These are phyloP conservation scores for Beta macrorhiza DNA, from an alignment of 179 eudicot genomes.

Conservation along the genomic window DNA sequence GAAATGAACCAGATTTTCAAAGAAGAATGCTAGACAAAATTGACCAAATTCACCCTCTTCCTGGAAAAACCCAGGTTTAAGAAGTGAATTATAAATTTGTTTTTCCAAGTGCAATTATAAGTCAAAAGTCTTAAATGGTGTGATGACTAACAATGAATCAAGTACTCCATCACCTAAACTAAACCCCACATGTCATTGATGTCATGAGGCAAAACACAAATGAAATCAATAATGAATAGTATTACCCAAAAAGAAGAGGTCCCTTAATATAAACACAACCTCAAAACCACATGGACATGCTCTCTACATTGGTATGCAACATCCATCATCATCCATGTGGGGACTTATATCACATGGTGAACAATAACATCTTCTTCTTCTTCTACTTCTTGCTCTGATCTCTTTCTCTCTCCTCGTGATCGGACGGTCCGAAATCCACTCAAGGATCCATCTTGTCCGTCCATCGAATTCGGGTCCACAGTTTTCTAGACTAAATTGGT, in stretches of 20 bases:
- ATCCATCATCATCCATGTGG: slow-evolving; percentile 40
- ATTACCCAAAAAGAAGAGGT: slow-evolving; percentile 26
- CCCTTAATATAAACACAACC: slow-evolving; percentile 36
- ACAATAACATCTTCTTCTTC: not conserved
- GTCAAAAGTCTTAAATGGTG: slow-evolving; percentile 37
- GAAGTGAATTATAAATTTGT: not conserved
- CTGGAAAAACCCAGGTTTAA: not conserved
- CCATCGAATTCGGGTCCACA: slow-evolving; percentile 33
- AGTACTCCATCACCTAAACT: slow-evolving; percentile 14
- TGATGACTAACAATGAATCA: slow-evolving; percentile 26
- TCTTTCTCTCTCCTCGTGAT: slow-evolving; percentile 26
- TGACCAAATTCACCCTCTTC: slow-evolving; percentile 9
- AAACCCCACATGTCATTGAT: slow-evolving; percentile 40
- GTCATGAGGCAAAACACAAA: slow-evolving; percentile 22
- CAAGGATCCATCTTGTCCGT: slow-evolving; percentile 37
- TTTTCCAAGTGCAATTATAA: slow-evolving; percentile 31
- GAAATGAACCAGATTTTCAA: slow-evolving; percentile 18
- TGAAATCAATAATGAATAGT: slow-evolving; percentile 30
- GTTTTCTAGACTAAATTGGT: slow-evolving; percentile 31
- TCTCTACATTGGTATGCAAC: slow-evolving; percentile 35
- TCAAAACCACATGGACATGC: slow-evolving; percentile 44
- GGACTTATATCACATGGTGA: slow-evolving; percentile 40
- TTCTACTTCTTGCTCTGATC: too few species aligned
- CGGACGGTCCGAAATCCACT: slow-evolving; percentile 39
- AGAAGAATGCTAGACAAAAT: slow-evolving; percentile 2